Evolutionary conservation across 148 eudicot genomes (phyloP).

Genomic region (Heliosperma pusillum): DNA sequence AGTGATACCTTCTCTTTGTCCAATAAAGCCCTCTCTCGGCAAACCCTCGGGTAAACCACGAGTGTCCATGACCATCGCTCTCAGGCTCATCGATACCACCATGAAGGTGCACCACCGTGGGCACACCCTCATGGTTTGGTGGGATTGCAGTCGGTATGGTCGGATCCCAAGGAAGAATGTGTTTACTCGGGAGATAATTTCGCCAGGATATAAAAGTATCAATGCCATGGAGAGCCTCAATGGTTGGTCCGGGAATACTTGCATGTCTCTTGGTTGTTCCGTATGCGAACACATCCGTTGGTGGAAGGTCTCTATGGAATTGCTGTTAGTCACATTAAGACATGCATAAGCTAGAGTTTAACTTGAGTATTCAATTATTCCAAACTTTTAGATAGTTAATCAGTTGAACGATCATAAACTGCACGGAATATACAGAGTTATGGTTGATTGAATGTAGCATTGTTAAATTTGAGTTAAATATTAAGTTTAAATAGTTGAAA

Average conservation of each 20-base stretch:
- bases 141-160: conserved; percentile 78
- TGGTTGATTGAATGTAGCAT: too few species aligned
- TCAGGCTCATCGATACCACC: conserved; percentile 64
- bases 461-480: too few species aligned
- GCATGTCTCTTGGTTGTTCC: conserved; percentile 49
- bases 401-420: too few species aligned
- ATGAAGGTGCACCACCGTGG: conserved; percentile 88
- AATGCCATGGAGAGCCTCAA: conserved; percentile 63
- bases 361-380: neutral
- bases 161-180: conserved; percentile 85
- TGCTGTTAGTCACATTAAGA: conserved; percentile 38
- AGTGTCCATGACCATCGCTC: conserved; percentile 62
- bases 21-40: conserved; percentile 51
- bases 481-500: too few species aligned
- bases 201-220: conserved; percentile 56
- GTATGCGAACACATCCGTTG: conserved; percentile 72
- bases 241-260: conserved; percentile 82
- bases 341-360: neutral
- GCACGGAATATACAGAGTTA: too few species aligned
- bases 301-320: conserved; percentile 73
- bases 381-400: too few species aligned
- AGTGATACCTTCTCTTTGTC: conserved; percentile 49
- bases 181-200: conserved; percentile 67
- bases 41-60: conserved; percentile 75
- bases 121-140: conserved; percentile 39